Conservation (phyloP, 2,329 filamentous ascomycete species). For the Penicillium brasilianum region DNA sequence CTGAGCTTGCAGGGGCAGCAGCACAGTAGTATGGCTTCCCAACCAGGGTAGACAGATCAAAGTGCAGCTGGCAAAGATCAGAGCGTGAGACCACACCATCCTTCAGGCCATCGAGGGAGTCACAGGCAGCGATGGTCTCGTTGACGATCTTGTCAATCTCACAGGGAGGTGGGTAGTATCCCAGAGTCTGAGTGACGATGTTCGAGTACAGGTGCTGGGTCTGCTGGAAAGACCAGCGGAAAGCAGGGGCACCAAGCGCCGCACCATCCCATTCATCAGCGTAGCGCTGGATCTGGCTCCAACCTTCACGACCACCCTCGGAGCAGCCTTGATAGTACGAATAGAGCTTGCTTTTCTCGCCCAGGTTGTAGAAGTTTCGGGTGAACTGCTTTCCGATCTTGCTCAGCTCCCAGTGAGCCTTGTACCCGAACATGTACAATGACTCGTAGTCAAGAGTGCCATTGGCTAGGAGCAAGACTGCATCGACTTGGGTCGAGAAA, state of each 20-base stretch:
- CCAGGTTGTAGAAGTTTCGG: slow-evolving; percentile 44
- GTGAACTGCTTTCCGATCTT: slow-evolving; percentile 51
- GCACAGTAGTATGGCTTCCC: slow-evolving; percentile 52
- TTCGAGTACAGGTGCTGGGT: slow-evolving; percentile 46
- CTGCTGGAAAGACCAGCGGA: slow-evolving; percentile 49
- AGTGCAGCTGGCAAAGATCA: slow-evolving; percentile 52
- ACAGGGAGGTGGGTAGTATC: slow-evolving; percentile 50
- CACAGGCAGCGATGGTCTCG: slow-evolving; percentile 58
- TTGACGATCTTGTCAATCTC: slow-evolving; percentile 59
- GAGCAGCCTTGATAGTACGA: slow-evolving; percentile 60
- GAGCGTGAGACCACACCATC: slow-evolving; percentile 59
- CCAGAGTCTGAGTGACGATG: slow-evolving; percentile 44
- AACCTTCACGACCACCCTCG: slow-evolving; percentile 57
- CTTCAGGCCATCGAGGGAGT: slow-evolving; percentile 57
- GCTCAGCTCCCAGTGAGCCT: slow-evolving; percentile 56
- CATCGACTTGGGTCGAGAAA: slow-evolving; percentile 50
- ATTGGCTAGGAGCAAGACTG: slow-evolving; percentile 45
- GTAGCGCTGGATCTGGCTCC: slow-evolving; percentile 54
- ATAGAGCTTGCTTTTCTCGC: slow-evolving; percentile 27
- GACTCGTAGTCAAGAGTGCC: slow-evolving; percentile 57
- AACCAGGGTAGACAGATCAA: slow-evolving; percentile 51
- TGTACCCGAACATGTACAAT: slow-evolving; percentile 57
- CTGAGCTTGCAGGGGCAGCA: slow-evolving; percentile 25
- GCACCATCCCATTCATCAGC: slow-evolving; percentile 53
- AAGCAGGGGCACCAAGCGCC: slow-evolving; percentile 51